Evolutionary conservation across 139 green algal species (phyloP).

Genomic region (Chlorella sorokiniana): DNA sequence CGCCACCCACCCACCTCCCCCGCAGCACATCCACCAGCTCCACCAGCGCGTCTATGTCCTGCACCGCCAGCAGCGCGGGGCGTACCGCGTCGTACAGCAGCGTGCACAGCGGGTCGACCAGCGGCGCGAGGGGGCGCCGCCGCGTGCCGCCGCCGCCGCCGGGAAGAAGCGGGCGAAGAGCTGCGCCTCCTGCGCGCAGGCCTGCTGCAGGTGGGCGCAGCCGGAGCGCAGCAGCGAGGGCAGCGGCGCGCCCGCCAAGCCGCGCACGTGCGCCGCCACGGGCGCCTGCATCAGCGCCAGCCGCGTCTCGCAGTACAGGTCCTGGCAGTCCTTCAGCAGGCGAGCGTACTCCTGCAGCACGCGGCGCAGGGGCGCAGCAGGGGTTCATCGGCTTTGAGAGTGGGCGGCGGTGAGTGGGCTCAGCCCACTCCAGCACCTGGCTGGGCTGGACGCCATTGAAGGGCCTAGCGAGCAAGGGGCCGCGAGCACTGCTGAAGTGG

Average conservation of each 20-base stretch:
- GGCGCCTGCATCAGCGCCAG: constrained; percentile 72
- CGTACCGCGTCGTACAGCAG: constrained; percentile 85
- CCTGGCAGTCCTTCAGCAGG: constrained; percentile 89
- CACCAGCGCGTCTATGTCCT: constrained; percentile 84
- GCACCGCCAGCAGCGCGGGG: constrained; percentile 74
- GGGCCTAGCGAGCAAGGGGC: no score
- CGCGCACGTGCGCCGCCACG: constrained; percentile 55
- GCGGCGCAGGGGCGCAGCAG: background rate
- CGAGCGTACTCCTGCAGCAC: constrained; percentile 80
- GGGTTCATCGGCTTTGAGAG: background rate
- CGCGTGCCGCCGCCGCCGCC: background rate
- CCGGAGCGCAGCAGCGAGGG: constrained; percentile 72
- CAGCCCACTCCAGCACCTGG: no score
- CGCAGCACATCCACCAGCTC: constrained; percentile 89
- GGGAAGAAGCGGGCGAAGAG: constrained; percentile 93
- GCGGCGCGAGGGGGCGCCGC: constrained; percentile 55
- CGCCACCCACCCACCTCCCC: background rate
- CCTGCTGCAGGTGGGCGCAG: constrained; percentile 87
- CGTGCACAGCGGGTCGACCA: constrained; percentile 87
- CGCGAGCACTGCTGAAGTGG: no score
- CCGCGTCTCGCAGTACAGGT: constrained; percentile 73
- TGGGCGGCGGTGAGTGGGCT: no score
- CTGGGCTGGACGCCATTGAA: no score
- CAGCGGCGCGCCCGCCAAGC: constrained; percentile 51
- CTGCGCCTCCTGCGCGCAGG: constrained; percentile 83